Evolutionary conservation across 345 rosid species (phyloP), one percentile per base, ranked within the genome.

Genomic region (Hibiscus trionum): DNA sequence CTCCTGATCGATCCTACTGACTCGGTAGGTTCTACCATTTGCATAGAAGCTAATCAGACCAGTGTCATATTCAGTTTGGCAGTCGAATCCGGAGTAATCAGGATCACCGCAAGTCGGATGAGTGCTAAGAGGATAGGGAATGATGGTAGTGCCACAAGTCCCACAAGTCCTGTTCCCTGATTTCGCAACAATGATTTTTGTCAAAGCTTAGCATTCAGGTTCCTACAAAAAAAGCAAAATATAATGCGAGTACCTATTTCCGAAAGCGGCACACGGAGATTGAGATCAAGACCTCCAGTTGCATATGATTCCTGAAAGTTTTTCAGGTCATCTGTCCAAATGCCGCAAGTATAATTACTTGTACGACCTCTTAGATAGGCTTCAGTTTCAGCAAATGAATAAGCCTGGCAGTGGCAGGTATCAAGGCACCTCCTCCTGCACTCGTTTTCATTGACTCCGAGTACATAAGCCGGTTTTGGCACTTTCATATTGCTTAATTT

Each of bases 391-490:
- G 0, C 0, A 27, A 44, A 80, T 0, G 83, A 81, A 72, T 74
- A 84, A 7, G 86, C 86, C 29, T 69, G 69, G 57, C 90, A 84
- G 0, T 10, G 0, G 42, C 81, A 72, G 11, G 1, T 24, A 1
- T 3, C 0, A n/a, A 72, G 77, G 71, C 89, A 87, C 37, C 0
- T 1, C 0, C 8, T 15, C 67, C 0, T 59, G 60, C 88, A 84
- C 4, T 33, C 80, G 7, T 0, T 0, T 33, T 10, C 16, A 0
- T 7, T 2, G 63, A 15, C 70, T 17, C 0, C 0, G 6, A 11
- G 1, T 4, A 0, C 1, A 0, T 3, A 16, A 4, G 46, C 55
- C 11, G 69, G 19, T 0, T 21, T 66, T 16, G 50, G 53, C 2
- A 80, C 71, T 61, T 39, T 80, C 77, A 77, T 61, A 67, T 11